These are phyloP conservation scores for Phycomyces blakesleeanus DNA, from an alignment of 192 early-diverging fungal genomes.

Conservation along the genomic window DNA sequence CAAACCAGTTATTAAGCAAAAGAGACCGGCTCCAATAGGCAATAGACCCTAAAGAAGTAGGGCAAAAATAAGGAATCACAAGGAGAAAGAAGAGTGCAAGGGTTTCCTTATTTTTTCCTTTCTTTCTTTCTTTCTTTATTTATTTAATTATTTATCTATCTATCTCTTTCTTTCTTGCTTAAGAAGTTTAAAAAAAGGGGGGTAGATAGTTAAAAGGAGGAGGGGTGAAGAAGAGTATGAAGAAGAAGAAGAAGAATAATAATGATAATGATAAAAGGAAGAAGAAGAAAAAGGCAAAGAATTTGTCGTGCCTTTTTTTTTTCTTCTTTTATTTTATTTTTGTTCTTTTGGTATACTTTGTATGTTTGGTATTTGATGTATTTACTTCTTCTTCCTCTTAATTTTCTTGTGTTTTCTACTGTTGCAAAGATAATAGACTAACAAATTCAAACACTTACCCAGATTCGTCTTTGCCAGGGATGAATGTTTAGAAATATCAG, in stretches of 20 bases:
- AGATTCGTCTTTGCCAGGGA: constrained; percentile 43
- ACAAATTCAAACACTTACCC: constrained; percentile 38
- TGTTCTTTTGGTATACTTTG: too few species aligned
- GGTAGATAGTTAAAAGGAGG: not conserved
- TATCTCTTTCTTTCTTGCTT: too few species aligned
- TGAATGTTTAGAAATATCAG: constrained; percentile 52
- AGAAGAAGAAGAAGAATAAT: too few species aligned
- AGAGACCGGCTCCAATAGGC: constrained; percentile 33
- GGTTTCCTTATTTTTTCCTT: too few species aligned
- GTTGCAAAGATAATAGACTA: too few species aligned
- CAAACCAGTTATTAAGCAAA: constrained; percentile 29
- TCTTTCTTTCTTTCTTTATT: too few species aligned
- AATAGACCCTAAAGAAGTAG: constrained; percentile 27
- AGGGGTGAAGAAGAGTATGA: not conserved
- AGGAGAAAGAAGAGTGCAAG: not conserved
- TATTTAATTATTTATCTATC: too few species aligned
- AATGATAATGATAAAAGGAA: too few species aligned
- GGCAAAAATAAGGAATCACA: not conserved
- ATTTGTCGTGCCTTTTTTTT: not conserved
- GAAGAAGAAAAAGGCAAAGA: not conserved
- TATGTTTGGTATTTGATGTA: too few species aligned
- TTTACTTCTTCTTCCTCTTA: too few species aligned
- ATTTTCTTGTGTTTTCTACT: too few species aligned
- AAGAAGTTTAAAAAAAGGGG: not conserved
- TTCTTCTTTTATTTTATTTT: too few species aligned